Evolutionary conservation across 495 filamentous ascomycete species (phyloP).

Genomic region (Paragyromitra xinjiangensis): DNA sequence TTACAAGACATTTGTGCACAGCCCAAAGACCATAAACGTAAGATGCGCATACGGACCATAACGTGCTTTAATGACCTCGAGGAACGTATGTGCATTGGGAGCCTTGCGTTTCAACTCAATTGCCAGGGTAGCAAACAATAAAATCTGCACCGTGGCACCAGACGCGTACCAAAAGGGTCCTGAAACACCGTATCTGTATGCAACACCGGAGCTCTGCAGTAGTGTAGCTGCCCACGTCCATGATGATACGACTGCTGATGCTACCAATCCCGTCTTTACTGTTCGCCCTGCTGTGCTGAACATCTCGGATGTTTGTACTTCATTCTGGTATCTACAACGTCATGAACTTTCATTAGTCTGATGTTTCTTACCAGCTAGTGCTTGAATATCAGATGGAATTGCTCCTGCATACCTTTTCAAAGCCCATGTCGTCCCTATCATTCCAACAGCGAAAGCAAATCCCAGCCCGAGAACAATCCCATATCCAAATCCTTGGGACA

Average conservation of each 20-base stretch:
- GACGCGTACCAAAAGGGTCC: constrained; percentile 91
- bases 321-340: constrained; percentile 77
- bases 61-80: constrained; percentile 74
- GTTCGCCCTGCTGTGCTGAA: constrained; percentile 94
- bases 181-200: constrained; percentile 90
- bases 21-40: constrained; percentile 81
- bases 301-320: constrained; percentile 96
- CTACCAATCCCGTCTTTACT: constrained; percentile 94
- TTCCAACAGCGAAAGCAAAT: constrained; percentile 77
- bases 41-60: constrained; percentile 73
- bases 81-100: constrained; percentile 86
- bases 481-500: constrained; percentile 79
- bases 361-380: too few relatives aligned
- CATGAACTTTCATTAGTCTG: constrained; percentile 6
- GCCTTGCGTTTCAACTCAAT: constrained; percentile 91
- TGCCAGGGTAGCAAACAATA: constrained; percentile 91
- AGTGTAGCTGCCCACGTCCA: constrained; percentile 93
- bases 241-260: constrained; percentile 90
- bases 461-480: constrained; percentile 82
- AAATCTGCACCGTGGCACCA: constrained; percentile 72
- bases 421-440: constrained; percentile 82
- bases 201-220: constrained; percentile 84
- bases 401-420: constrained; percentile 66
- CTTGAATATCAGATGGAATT: neutral
- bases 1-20: constrained; percentile 80